phyloP scores from a whole-genome alignment of 2,329 filamentous ascomycete genomes.

The Xylaria arbuscula region DNA sequence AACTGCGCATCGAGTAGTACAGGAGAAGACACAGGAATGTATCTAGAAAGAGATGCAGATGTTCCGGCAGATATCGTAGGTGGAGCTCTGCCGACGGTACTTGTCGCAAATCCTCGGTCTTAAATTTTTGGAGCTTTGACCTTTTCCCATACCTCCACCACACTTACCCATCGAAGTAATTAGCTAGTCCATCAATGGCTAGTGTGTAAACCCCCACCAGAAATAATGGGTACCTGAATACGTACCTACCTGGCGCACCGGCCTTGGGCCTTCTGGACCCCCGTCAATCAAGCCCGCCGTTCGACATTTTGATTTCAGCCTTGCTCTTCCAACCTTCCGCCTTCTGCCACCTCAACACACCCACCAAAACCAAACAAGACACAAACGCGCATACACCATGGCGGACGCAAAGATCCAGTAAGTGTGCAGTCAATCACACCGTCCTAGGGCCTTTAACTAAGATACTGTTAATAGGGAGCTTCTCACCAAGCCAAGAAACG shows the following conservation, averaged over 20 bases:
- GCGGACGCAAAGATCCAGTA: slow-evolving; percentile 74
- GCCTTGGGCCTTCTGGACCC: background rate
- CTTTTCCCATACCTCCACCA: background rate
- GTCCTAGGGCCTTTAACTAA: background rate
- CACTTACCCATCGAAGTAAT: background rate
- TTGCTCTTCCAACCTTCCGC: slow-evolving; percentile 29
- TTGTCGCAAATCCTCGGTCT: slow-evolving; percentile 33
- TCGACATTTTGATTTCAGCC: slow-evolving; percentile 36
- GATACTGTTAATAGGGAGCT: slow-evolving; percentile 72
- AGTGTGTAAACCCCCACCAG: background rate
- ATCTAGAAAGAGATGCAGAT: slow-evolving; percentile 5
- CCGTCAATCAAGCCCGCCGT: slow-evolving; percentile 5
- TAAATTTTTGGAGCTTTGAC: slow-evolving; percentile 39
- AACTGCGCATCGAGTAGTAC: slow-evolving; percentile 51
- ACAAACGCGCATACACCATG: slow-evolving; percentile 40
- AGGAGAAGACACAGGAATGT: background rate
- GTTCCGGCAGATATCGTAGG: slow-evolving; percentile 14
- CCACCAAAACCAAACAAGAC: slow-evolving; percentile 18
- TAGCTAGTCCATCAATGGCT: background rate
- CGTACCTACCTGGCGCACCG: too few species aligned
- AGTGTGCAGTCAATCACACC: slow-evolving; percentile 43
- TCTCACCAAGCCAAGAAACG: slow-evolving; percentile 85
- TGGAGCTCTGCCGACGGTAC: slow-evolving; percentile 22
- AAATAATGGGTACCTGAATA: background rate
- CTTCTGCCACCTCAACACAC: slow-evolving; percentile 10